Conservation (phyloP, 768 basidiomycete species). For the Podaxis sp. region DNA sequence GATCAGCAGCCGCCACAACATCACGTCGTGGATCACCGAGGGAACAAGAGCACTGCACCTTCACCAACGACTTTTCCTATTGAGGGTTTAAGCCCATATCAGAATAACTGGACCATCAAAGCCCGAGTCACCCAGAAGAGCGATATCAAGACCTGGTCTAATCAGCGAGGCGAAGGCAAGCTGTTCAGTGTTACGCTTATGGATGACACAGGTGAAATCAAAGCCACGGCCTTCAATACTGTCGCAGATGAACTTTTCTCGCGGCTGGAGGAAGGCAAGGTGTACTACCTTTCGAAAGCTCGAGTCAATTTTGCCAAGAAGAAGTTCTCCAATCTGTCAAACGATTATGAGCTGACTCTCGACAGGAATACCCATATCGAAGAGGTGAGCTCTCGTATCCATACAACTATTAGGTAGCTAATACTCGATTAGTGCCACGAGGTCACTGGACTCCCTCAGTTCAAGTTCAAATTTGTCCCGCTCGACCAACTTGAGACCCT, state of each 20-base stretch:
- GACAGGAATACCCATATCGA: conserved; percentile 83
- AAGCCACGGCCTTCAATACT: conserved; percentile 87
- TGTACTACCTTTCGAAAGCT: conserved; percentile 88
- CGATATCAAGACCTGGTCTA: conserved; percentile 89
- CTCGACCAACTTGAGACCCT: conserved; percentile 61
- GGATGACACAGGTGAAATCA: conserved; percentile 93
- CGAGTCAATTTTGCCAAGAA: conserved; percentile 95
- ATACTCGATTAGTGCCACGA: conserved; percentile 69
- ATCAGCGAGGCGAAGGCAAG: conserved; percentile 89
- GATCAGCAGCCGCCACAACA: background rate
- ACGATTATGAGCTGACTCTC: conserved; percentile 92
- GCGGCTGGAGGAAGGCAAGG: conserved; percentile 87
- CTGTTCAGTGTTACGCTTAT: conserved; percentile 90
- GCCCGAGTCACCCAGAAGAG: conserved; percentile 88
- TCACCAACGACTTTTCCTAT: conserved; percentile 67
- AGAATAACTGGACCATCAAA: conserved; percentile 99
- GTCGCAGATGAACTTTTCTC: conserved; percentile 82
- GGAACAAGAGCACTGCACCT: conserved; percentile 10
- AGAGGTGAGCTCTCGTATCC: conserved; percentile 49
- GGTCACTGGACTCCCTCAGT: conserved; percentile 65
- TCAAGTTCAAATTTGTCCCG: conserved; percentile 81
- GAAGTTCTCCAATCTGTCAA: conserved; percentile 86
- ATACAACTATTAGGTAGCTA: background rate
- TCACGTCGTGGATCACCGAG: background rate
- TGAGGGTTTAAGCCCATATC: conserved; percentile 92